A percentile compares a stretch with the other conserved stretches of the same genome.
These are phyloP conservation scores for Eutrema yunnanense DNA, from an alignment of 345 rosid genomes.

Conservation along the genomic window DNA sequence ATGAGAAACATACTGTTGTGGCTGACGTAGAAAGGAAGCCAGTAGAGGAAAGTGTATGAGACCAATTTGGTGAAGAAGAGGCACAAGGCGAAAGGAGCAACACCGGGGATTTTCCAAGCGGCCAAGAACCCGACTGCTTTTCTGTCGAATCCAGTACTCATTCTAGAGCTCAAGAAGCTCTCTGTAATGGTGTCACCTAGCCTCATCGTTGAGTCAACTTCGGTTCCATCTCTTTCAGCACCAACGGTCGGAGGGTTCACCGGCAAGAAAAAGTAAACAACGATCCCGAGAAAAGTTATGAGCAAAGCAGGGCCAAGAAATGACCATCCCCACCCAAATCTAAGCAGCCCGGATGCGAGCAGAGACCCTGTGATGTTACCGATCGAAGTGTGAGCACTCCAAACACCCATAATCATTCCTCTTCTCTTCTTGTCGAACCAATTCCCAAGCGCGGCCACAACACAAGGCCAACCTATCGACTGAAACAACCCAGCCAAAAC, in stretches of 20 bases:
- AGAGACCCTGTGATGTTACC: conserved; percentile 89
- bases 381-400: conserved; percentile 95
- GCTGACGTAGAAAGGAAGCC: conserved; percentile 96
- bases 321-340: conserved; percentile 98
- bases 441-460: conserved; percentile 88
- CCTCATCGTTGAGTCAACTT: conserved; percentile 49
- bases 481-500: conserved; percentile 80
- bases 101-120: conserved; percentile 97
- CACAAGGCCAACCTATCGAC: conserved; percentile 99
- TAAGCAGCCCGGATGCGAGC: conserved; percentile 64
- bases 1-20: conserved; percentile 57
- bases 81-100: conserved; percentile 87
- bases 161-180: conserved; percentile 48
- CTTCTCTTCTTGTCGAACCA: conserved; percentile 94
- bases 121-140: conserved; percentile 76
- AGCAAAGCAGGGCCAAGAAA: conserved; percentile 74
- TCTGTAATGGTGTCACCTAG: conserved; percentile 44
- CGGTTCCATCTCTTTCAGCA: conserved; percentile 52
- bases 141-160: conserved; percentile 33
- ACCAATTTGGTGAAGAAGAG: conserved; percentile 94
- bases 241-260: conserved; percentile 74
- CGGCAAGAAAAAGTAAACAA: conserved; percentile 67
- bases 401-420: conserved; percentile 91
- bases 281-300: conserved; percentile 54
- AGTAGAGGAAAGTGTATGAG: conserved; percentile 93